Evolutionary conservation across 1,139 yeast species (phyloP), one percentile per base, ranked within the genome.

Genomic region (Hanseniaspora uvarum): DNA sequence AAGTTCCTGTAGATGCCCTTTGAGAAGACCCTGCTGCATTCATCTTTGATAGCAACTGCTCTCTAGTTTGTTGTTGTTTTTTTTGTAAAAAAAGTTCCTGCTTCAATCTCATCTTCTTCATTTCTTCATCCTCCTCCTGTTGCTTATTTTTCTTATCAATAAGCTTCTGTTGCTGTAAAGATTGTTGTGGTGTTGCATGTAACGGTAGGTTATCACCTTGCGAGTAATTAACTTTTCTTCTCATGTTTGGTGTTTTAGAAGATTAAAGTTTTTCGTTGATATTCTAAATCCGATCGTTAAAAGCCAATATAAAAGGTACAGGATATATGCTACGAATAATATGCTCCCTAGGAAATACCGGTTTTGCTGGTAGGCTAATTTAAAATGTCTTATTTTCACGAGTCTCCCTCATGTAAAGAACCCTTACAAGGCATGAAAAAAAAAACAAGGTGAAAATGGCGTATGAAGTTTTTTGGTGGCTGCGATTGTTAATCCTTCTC

Each of bases 131-230:
- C 45, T 63, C 63, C 4, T 43, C 46, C 21, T 37, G 28, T 10
- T 6, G 21, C 16, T 18, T 23, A 10, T 33, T 43, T 37, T 8
- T 30, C 28, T 26, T 46, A 30, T 56, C 57, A 38, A 59, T 55
- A 38, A 64, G 59, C 49, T 58, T 59, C 10, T 62, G 61, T 21
- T 64, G 64, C 43, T 63, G 62, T 61, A 67, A 57, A 2, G 69
- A 67, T 53, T 67, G 68, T 52, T 65, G 65, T 19, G 70, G 70
- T 1, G 70, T 67, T 1, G 69, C 67, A 56, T 63, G 65, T 26
- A 66, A 56, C 34, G 59, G 60, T 33, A 66, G 52, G 49, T 67
- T 68, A 58, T 67, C 70, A 6, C 69, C 69, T 8, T 64, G 65
- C 6, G 67, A 62, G 51, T 67, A 66, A 33, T 63, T 62, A 11